These are phyloP conservation scores for Combretum micranthum DNA, from an alignment of 345 rosid genomes.

Conservation along the genomic window DNA sequence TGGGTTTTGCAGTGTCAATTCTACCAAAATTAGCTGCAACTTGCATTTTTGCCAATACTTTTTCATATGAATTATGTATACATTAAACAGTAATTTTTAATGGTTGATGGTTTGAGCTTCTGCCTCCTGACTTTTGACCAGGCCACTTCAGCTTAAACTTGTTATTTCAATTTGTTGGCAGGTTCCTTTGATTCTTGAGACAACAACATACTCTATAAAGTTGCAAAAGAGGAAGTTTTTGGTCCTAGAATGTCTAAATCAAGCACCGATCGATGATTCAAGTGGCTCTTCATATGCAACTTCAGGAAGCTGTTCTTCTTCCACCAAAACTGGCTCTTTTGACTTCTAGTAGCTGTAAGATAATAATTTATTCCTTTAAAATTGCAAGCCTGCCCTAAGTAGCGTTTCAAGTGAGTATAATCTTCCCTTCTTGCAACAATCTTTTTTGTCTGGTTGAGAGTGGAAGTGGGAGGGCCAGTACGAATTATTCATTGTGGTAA, in stretches of 20 bases:
- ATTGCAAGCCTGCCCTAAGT: no score
- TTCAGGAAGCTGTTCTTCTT: constrained; percentile 52
- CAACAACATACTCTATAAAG: constrained; percentile 81
- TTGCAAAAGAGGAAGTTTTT: constrained; percentile 70
- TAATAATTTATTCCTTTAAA: no score
- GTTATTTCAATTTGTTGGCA: constrained; percentile 9
- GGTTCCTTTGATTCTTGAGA: constrained; percentile 82
- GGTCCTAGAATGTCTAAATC: constrained; percentile 80
- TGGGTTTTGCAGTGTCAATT: not conserved
- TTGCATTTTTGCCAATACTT: not conserved
- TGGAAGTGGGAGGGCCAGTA: no score
- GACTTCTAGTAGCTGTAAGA: constrained; percentile 40
- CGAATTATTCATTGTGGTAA: no score
- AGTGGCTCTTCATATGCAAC: constrained; percentile 79
- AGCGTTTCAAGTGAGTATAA: no score
- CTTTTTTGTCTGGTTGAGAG: no score
- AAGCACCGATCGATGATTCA: constrained; percentile 91
- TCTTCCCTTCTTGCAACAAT: no score
- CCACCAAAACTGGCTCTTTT: constrained; percentile 54
- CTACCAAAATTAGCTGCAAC: not conserved
- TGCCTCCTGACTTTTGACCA: not conserved
- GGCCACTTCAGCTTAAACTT: not conserved
- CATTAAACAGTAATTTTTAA: not conserved
- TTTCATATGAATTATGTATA: not conserved
- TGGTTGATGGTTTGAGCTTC: not conserved